phyloP scores from a whole-genome alignment of 331 rosid species.

The Quercus phellos region DNA sequence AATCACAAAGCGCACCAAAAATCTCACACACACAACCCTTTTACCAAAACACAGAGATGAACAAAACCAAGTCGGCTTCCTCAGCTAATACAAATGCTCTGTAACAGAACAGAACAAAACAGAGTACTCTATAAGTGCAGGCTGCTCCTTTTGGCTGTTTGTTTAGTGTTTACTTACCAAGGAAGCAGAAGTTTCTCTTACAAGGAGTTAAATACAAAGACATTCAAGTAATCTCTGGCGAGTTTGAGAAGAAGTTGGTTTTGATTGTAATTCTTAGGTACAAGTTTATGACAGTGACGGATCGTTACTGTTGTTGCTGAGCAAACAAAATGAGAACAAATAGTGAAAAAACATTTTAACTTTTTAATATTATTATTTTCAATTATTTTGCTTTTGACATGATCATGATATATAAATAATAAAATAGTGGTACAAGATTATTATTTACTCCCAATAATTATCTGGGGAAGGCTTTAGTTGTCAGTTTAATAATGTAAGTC shows the following conservation, averaged over 20 bases:
- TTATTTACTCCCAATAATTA: background rate
- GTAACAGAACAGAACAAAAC: background rate
- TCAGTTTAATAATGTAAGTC: background rate
- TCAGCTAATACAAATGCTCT: background rate
- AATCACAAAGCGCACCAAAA: slow-evolving; percentile 20
- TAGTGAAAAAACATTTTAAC: background rate
- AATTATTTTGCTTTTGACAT: background rate
- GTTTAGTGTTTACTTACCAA: background rate
- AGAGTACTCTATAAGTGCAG: background rate
- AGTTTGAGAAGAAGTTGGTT: background rate
- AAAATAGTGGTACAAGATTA: background rate
- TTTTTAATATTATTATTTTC: background rate
- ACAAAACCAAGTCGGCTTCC: slow-evolving; percentile 13
- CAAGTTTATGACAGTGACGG: background rate
- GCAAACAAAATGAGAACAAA: background rate
- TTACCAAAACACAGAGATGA: slow-evolving; percentile 13
- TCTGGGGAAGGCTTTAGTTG: background rate
- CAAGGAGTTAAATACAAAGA: background rate
- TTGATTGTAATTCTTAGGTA: background rate
- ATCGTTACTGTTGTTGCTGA: background rate
- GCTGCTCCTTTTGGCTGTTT: slow-evolving; percentile 3
- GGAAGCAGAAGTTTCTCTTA: background rate
- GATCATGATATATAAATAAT: background rate
- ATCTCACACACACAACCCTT: background rate
- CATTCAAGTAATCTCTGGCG: slow-evolving; percentile 25